These are phyloP conservation scores for Pezicula radicicola DNA, from an alignment of 2,329 filamentous ascomycete genomes.

Conservation along the genomic window DNA sequence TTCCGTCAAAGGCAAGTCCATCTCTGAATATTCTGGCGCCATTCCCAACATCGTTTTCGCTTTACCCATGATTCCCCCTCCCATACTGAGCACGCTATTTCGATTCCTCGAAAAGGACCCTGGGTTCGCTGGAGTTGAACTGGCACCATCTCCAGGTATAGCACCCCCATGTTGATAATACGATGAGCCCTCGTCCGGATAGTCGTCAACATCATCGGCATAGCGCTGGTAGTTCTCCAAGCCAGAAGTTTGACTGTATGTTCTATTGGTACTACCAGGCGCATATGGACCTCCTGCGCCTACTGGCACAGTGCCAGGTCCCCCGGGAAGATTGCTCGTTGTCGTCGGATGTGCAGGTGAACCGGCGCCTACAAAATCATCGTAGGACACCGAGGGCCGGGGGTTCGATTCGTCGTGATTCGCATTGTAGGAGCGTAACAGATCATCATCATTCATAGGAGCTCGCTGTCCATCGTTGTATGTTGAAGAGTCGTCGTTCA, in stretches of 20 bases:
- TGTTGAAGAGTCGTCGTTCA: constrained; percentile 66
- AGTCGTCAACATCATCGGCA: constrained; percentile 82
- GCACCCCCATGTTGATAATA: constrained; percentile 76
- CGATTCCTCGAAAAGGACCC: constrained; percentile 65
- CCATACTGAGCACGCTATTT: constrained; percentile 84
- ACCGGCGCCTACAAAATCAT: constrained; percentile 81
- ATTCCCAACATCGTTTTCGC: constrained; percentile 91
- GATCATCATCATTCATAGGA: constrained; percentile 76
- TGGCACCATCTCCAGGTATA: constrained; percentile 52
- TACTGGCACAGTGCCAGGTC: constrained; percentile 22
- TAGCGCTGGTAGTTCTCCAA: constrained; percentile 89
- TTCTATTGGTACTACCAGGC: constrained; percentile 13
- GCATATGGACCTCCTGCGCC: constrained; percentile 19
- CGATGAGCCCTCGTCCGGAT: constrained; percentile 72
- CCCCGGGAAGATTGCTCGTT: constrained; percentile 35
- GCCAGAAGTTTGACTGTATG: constrained; percentile 70
- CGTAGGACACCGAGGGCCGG: constrained; percentile 88
- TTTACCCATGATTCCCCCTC: constrained; percentile 81
- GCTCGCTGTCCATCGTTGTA: constrained; percentile 77
- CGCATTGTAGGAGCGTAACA: constrained; percentile 67
- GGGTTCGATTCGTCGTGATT: constrained; percentile 58
- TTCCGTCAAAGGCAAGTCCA: constrained; percentile 95
- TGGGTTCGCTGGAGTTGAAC: constrained; percentile 27
- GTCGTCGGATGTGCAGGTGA: constrained; percentile 44
- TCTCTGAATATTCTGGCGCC: constrained; percentile 86